Percentiles rank a stretch among this genome's conserved stretches.
phyloP scores from a whole-genome alignment of 805 yeast genomes.

The Clavispora phyllophila region DNA sequence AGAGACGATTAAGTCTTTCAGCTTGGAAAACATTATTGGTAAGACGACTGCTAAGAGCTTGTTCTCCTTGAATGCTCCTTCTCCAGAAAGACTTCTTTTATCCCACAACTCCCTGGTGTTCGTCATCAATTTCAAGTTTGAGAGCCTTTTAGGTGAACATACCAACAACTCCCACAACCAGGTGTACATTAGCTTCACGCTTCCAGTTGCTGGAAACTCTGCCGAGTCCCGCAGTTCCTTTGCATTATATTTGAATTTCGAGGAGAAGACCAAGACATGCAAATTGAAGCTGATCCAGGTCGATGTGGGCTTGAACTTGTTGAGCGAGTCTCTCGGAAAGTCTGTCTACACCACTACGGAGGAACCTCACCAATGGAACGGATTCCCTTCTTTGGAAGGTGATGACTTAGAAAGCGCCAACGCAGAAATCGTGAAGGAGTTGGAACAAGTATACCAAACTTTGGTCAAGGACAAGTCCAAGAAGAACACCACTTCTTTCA shows the following conservation, averaged over 20 bases:
- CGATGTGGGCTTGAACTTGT: constrained; percentile 61
- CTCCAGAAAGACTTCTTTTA: constrained; percentile 44
- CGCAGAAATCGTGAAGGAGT: constrained; percentile 1
- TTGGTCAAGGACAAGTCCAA: constrained; percentile 4
- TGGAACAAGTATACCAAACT: constrained; percentile 18
- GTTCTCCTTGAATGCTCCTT: constrained; percentile 34
- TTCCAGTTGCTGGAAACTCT: constrained; percentile 40
- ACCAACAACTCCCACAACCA: constrained; percentile 23
- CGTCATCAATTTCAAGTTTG: constrained; percentile 41
- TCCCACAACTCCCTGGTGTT: constrained; percentile 36
- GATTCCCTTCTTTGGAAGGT: constrained; percentile 21
- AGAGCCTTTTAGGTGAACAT: constrained; percentile 32
- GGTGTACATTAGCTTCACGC: constrained; percentile 15
- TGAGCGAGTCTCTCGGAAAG: constrained; percentile 68
- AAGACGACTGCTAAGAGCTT: constrained; percentile 3
- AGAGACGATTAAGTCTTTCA: constrained; percentile 13
- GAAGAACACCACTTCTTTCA: constrained; percentile 11
- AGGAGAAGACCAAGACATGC: constrained; percentile 39
- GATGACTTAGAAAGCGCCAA: constrained; percentile 16
- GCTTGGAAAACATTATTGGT: constrained; percentile 15
- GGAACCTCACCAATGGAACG: constrained; percentile 18
- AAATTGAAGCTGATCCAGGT: constrained; percentile 43
- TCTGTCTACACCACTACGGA: constrained; percentile 28
- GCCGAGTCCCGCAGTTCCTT: constrained; percentile 35
- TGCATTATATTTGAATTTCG: constrained; percentile 37